A percentile compares a stretch with the other conserved stretches of the same genome.
These are phyloP conservation scores for Populus tomentosa DNA, from an alignment of 441 rosid genomes.

Conservation along the genomic window DNA sequence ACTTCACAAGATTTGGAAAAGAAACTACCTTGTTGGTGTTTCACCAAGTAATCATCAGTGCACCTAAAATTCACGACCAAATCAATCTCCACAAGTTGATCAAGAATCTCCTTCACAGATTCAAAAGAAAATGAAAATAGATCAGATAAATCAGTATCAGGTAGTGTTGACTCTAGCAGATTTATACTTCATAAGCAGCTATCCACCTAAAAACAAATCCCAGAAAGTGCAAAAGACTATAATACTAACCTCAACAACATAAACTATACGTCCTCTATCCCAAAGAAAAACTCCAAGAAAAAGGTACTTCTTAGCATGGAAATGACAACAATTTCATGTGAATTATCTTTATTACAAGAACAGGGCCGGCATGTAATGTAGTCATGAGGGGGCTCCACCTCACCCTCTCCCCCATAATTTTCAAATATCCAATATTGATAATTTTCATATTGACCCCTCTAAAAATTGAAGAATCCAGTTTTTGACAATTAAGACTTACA, in stretches of 20 bases:
- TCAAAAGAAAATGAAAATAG: neutral
- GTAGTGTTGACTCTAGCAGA: neutral
- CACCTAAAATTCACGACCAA: conserved; percentile 33
- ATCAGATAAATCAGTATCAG: neutral
- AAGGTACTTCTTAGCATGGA: neutral
- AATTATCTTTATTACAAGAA: neutral
- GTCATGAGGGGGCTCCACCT: neutral
- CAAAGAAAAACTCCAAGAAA: neutral
- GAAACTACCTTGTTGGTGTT: conserved; percentile 13
- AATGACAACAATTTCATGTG: neutral
- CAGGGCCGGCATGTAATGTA: neutral
- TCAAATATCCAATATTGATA: neutral
- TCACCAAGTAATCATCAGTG: conserved; percentile 16
- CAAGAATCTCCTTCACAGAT: conserved; percentile 30
- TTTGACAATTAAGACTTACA: conserved; percentile 24
- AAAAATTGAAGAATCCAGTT: neutral
- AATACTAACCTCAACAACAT: neutral
- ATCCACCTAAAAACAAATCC: neutral
- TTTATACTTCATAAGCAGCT: neutral
- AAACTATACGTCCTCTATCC: neutral
- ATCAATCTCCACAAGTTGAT: conserved; percentile 34
- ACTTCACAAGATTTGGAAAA: conserved; percentile 1
- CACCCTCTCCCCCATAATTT: neutral
- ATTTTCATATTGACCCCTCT: neutral
- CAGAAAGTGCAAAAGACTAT: neutral